Evolutionary conservation across 768 basidiomycete species (phyloP).

Genomic region (Boletellus ananas): DNA sequence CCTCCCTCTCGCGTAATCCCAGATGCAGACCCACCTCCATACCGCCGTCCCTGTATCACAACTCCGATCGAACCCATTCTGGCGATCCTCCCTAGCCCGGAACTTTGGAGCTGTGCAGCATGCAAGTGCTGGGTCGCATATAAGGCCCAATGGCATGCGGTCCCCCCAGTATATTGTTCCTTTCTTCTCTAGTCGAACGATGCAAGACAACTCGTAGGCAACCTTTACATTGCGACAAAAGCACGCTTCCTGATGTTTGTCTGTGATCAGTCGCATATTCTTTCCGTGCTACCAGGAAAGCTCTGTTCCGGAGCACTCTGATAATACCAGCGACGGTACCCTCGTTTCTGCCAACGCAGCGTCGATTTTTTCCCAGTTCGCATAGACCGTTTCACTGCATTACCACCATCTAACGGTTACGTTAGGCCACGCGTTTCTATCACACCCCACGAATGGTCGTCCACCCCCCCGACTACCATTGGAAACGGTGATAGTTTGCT

Average conservation of each 20-base stretch:
- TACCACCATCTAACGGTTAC: conserved; percentile 4
- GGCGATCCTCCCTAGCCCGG: not conserved
- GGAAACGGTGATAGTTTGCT: not conserved
- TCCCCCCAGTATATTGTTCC: not conserved
- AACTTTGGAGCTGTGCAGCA: conserved; percentile 11
- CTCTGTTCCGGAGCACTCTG: not conserved
- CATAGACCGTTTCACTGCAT: not conserved
- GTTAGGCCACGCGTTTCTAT: not conserved
- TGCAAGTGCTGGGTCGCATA: conserved; percentile 3
- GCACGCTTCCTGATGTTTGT: not conserved
- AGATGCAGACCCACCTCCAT: not conserved
- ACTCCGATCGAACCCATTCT: not conserved
- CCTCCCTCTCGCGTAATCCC: not conserved
- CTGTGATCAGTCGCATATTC: conserved; percentile 1
- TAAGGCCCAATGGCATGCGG: not conserved
- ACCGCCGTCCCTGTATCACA: not conserved
- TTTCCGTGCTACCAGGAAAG: not conserved
- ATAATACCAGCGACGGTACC: not conserved
- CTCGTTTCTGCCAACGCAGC: not conserved
- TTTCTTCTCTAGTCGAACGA: not conserved
- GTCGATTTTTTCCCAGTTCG: conserved; percentile 7
- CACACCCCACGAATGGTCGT: not conserved
- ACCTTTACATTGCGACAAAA: not conserved
- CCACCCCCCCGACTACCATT: not conserved
- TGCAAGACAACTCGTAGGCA: conserved; percentile 12